phyloP scores from a whole-genome alignment of 164 flowering plant species.

The Platanus orientalis region DNA sequence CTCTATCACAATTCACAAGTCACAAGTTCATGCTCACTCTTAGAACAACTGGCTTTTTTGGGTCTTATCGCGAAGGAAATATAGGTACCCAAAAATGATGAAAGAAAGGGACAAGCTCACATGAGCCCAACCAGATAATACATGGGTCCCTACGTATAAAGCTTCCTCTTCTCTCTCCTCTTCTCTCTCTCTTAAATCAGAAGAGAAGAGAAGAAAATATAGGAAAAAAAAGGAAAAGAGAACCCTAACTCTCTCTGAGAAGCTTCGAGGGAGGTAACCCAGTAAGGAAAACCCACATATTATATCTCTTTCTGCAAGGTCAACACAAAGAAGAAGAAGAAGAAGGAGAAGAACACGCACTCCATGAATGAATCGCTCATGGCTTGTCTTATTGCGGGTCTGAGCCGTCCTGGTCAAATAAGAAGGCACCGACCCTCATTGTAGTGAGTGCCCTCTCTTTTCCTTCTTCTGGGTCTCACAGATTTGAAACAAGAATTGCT shows the following conservation, averaged over 20 bases:
- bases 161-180: constrained; percentile 5
- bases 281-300: background rate
- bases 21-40: too few relatives aligned
- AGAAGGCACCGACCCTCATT: constrained; percentile 29
- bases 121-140: constrained; percentile 73
- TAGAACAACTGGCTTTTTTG: too few relatives aligned
- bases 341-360: too few relatives aligned
- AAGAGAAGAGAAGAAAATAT: too few relatives aligned
- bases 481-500: background rate
- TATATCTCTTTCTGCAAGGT: constrained; percentile 17
- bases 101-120: constrained; percentile 70
- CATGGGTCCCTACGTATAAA: constrained; percentile 42
- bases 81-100: too few relatives aligned
- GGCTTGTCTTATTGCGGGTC: constrained; percentile 11
- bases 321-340: too few relatives aligned
- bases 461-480: constrained; percentile 7
- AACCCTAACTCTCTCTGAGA: constrained; percentile 18
- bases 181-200: too few relatives aligned
- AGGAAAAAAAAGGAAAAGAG: too few relatives aligned
- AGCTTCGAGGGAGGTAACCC: constrained; percentile 30
- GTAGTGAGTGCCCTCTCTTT: constrained; percentile 6
- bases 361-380: constrained; percentile 14
- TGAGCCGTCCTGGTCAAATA: constrained; percentile 22
- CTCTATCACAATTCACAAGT: too few relatives aligned
- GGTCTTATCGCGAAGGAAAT: too few relatives aligned